A percentile compares a stretch with the other conserved stretches of the same genome.
phyloP scores from a whole-genome alignment of 2,329 filamentous ascomycete species.

The Trematosphaeria pertusa region DNA sequence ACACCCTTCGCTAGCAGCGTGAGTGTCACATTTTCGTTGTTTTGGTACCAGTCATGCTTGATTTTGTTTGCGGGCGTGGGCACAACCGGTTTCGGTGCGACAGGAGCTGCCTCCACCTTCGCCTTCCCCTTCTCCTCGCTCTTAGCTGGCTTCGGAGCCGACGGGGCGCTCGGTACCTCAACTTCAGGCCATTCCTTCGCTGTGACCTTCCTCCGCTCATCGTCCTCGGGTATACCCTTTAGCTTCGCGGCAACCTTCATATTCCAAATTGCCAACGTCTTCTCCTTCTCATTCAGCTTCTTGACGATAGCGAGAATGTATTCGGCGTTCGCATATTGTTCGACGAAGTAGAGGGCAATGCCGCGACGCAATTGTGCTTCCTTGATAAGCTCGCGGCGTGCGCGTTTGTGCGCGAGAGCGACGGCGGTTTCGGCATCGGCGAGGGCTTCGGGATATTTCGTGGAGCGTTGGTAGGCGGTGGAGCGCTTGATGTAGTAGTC shows the following conservation, averaged over 20 bases:
- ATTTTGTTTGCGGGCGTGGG: conserved; percentile 64
- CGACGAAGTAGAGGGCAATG: conserved; percentile 73
- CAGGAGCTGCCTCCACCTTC: conserved; percentile 16
- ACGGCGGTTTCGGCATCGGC: conserved; percentile 59
- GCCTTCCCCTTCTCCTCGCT: not conserved
- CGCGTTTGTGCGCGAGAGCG: conserved; percentile 73
- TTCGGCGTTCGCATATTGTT: conserved; percentile 76
- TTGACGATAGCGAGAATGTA: conserved; percentile 69
- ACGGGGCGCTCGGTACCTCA: conserved; percentile 50
- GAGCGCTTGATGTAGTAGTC: conserved; percentile 83
- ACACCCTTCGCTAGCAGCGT: conserved; percentile 72
- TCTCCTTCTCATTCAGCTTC: conserved; percentile 60
- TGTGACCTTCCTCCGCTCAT: conserved; percentile 50
- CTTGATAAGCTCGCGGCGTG: conserved; percentile 75
- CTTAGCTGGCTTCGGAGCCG: conserved; percentile 25
- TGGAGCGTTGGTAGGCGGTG: conserved; percentile 74
- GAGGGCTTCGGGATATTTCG: conserved; percentile 56
- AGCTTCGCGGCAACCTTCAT: conserved; percentile 63
- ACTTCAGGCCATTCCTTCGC: conserved; percentile 61
- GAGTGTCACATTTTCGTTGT: conserved; percentile 65
- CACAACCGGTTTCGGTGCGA: conserved; percentile 35
- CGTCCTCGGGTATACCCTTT: conserved; percentile 56
- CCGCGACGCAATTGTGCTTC: conserved; percentile 84
- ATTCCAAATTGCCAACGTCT: conserved; percentile 64
- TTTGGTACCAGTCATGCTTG: conserved; percentile 74